phyloP scores from a whole-genome alignment of 2,329 filamentous ascomycete species.

The Sporothrix mexicana region DNA sequence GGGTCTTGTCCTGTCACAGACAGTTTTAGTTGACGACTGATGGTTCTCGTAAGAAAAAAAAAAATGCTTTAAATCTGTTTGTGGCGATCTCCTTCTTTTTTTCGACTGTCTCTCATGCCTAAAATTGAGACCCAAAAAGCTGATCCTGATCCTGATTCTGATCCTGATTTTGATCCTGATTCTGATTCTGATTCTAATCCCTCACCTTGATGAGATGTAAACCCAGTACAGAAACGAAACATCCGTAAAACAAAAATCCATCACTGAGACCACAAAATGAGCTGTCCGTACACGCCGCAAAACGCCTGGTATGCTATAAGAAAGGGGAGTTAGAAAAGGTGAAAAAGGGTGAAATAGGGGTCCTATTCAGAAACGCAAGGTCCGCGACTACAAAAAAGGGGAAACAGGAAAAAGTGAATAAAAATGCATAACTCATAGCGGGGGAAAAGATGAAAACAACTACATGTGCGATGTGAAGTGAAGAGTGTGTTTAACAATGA shows the following conservation, averaged over 20 bases:
- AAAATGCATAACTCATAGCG: neutral
- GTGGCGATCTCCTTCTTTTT: neutral
- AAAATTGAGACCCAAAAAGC: too few relatives aligned
- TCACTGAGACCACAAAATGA: neutral
- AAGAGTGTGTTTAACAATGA: neutral
- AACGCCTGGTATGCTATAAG: constrained; percentile 3
- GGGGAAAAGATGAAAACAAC: neutral
- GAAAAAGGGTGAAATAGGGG: neutral
- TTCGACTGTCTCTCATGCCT: neutral
- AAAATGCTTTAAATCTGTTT: constrained; percentile 4
- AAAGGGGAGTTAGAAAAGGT: too few relatives aligned
- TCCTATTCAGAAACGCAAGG: neutral
- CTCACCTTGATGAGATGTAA: neutral
- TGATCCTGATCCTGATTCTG: neutral
- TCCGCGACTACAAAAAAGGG: neutral
- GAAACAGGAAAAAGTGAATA: neutral
- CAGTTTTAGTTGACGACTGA: neutral
- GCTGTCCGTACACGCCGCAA: neutral
- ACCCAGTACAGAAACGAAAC: neutral
- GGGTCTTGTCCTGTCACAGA: constrained; percentile 14
- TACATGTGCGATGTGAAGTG: neutral
- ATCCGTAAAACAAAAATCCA: neutral
- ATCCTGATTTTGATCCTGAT: neutral
- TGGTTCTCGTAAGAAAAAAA: neutral
- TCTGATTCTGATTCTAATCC: neutral